Evolutionary conservation across 371 early-diverging fungal genomes (phyloP).

Genomic region (Encephalitozoon cuniculi): DNA sequence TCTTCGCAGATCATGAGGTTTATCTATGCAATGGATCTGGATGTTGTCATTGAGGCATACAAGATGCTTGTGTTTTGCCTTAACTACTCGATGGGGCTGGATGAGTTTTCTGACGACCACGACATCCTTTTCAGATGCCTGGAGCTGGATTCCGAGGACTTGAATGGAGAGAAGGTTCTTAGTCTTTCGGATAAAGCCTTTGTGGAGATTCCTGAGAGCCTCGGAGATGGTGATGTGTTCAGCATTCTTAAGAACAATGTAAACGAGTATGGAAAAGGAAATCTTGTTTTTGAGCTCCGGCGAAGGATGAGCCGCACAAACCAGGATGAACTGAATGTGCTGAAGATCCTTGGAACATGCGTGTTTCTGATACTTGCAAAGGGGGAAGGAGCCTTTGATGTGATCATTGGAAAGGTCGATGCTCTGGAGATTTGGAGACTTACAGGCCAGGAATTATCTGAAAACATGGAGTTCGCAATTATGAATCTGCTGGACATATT

Average conservation of each 20-base stretch:
- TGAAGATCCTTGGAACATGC: not conserved
- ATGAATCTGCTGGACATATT: not conserved
- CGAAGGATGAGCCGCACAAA: not conserved
- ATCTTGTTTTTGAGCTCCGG: not conserved
- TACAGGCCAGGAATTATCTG: not conserved
- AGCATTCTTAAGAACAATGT: not conserved
- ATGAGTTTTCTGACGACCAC: conserved; percentile 3
- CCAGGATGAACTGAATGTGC: not conserved
- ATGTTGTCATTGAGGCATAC: not conserved
- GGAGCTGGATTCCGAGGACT: not conserved
- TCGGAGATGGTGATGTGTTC: not conserved
- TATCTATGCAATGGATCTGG: not conserved
- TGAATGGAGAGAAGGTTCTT: not conserved
- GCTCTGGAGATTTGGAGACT: not conserved
- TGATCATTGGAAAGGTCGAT: not conserved
- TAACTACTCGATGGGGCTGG: not conserved
- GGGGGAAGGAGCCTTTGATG: not conserved
- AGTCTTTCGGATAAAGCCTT: not conserved
- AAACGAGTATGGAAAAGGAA: not conserved
- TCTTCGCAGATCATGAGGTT: not conserved
- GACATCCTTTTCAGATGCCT: not conserved
- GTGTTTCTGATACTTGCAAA: conserved; percentile 1
- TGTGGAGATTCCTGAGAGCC: not conserved
- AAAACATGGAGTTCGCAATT: not conserved
- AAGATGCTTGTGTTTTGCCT: not conserved